Conservation (phyloP, 192 early-diverging fungal species). For the Backusella sp. region DNA sequence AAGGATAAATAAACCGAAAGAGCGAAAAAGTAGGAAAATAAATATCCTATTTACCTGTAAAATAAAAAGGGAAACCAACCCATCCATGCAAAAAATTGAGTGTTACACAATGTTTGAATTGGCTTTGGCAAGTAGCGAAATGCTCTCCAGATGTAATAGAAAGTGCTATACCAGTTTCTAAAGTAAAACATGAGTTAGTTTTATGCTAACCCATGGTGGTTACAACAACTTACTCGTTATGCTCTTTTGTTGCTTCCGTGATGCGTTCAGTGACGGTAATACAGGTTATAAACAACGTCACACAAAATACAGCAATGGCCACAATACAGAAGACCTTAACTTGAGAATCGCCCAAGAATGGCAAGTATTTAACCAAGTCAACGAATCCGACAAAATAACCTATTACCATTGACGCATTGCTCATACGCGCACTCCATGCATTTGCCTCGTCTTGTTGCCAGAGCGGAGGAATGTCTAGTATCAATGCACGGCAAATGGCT, state of each 20-base stretch:
- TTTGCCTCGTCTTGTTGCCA: slow-evolving; percentile 80
- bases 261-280: slow-evolving; percentile 54
- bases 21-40: neutral
- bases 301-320: slow-evolving; percentile 61
- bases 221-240: slow-evolving; percentile 25
- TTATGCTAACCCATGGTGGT: neutral
- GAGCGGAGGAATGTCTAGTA: slow-evolving; percentile 80
- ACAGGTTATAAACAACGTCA: slow-evolving; percentile 66
- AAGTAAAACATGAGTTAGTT: neutral
- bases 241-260: slow-evolving; percentile 23
- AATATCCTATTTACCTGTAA: slow-evolving; percentile 59
- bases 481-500: slow-evolving; percentile 79
- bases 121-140: slow-evolving; percentile 65
- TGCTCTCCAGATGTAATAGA: slow-evolving; percentile 53
- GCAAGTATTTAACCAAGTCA: slow-evolving; percentile 67
- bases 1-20: neutral
- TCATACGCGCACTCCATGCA: slow-evolving; percentile 86
- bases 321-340: slow-evolving; percentile 79
- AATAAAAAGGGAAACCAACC: slow-evolving; percentile 97
- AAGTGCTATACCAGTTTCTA: slow-evolving; percentile 44
- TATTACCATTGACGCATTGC: slow-evolving; percentile 75
- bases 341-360: slow-evolving; percentile 70
- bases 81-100: slow-evolving; percentile 95
- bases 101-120: slow-evolving; percentile 76
- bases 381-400: slow-evolving; percentile 88